Evolutionary conservation across 1,284 basidiomycete genomes (phyloP).

Genomic region (Malassezia arunalokei): DNA sequence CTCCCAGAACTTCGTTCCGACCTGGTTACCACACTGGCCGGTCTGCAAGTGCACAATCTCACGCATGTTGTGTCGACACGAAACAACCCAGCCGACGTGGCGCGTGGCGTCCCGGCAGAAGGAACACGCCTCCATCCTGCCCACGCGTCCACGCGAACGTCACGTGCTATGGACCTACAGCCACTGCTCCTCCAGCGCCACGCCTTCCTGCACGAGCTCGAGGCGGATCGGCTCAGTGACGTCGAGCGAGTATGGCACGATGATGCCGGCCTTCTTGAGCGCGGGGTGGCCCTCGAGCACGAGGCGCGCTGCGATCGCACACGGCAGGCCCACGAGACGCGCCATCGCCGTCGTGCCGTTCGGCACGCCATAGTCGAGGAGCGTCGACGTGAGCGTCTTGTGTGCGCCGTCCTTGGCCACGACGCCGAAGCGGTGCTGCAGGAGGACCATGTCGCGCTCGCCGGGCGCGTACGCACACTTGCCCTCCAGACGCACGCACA

Average conservation of each 20-base stretch:
- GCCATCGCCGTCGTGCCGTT: conserved; percentile 88
- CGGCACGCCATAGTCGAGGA: conserved; percentile 74
- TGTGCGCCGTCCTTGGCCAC: conserved; percentile 50
- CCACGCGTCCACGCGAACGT: conserved; percentile 9
- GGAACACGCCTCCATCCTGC: conserved; percentile 7
- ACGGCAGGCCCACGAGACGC: conserved; percentile 79
- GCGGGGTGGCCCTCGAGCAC: conserved; percentile 57
- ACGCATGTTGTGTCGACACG: conserved; percentile 10
- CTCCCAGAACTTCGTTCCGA: conserved; percentile 90
- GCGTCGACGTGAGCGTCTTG: conserved; percentile 79
- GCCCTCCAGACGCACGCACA: conserved; percentile 77
- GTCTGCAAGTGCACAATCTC: conserved; percentile 44
- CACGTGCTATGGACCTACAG: conserved; percentile 21
- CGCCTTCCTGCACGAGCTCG: conserved; percentile 44
- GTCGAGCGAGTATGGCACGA: conserved; percentile 75
- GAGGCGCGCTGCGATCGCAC: conserved; percentile 67
- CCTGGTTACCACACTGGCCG: conserved; percentile 47
- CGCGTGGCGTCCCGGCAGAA: neutral
- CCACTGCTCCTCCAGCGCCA: conserved; percentile 41
- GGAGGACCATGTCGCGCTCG: conserved; percentile 89
- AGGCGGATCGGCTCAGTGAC: conserved; percentile 41
- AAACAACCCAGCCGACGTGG: neutral
- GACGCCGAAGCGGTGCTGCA: conserved; percentile 66
- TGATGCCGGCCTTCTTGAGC: conserved; percentile 56
- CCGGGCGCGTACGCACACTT: conserved; percentile 83